Base-by-base conservation (phyloP, 345 rosid species). In the Turritis glabra region DNA sequence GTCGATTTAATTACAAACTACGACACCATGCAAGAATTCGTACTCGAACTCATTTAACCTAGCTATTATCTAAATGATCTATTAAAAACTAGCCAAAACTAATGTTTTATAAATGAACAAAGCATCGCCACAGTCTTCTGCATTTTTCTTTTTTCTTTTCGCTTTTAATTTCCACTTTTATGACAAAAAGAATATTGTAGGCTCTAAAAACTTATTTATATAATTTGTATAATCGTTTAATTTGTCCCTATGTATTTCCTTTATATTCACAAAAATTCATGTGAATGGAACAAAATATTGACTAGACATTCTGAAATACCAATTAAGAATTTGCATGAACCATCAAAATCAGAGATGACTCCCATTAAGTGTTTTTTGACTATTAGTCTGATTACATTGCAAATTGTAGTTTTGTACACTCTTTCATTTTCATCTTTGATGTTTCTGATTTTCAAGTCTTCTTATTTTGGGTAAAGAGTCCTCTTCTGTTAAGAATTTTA, bases 381-480 rank as follows among this genome's bases (percentile, higher is more conserved):
- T 18, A 18, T 0, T 53, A 27, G 27, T 37, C 30, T 54, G 37
- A 41, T 21, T 51, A 14, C 32, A 14, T 50, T 52, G 61, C 50
- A 25, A 50, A 40, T 35, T 35, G 33, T 33, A 37, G 60, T 9
- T 52, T 61, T 33, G 67, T 35, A 25, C 17, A 62, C 32, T 13
- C 62, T 26, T 50, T 61, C 35, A 10, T 61, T 60, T 50, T 61
- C 60, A n/a, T 32, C 44, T 57, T 43, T 35, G 22, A 71, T 58
- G 67, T 58, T 58, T 56, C 5, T 27, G 55, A 29, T 8, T 56
- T 27, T 27, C 4, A 35, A 47, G 60, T 71, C 51, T 47, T 57
- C 56, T 18, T 63, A 13, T 19, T 13, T 19, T 19, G 17, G 0
- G 30, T 1, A 10, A 26, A 17, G 26, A 37, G 19, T 14, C 5